Base-by-base conservation (phyloP, 805 yeast genomes). In the Ascoidea asiatica region DNA sequence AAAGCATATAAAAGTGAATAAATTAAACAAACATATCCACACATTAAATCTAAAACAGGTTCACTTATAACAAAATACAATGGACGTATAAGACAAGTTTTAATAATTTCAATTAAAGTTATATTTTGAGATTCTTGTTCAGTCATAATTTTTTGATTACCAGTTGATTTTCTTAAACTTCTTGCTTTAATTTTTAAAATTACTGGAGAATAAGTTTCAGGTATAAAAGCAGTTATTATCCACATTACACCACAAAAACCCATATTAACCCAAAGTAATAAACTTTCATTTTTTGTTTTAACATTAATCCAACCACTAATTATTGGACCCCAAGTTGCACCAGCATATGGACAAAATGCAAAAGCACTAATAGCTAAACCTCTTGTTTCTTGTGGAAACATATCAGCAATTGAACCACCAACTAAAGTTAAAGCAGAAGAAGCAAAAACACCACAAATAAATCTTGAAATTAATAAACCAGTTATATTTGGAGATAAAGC, bases 131-230 rank as follows among this genome's bases (percentile, higher is more conserved):
- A 92, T 62, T 89, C 97, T 59, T 85, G 94, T 63, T 85, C 94
- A 19, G 97, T 85, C 86, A 87, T 86, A 52, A 88, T 85, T 59
- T 81, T 80, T 48, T 70, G 69, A 57, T 87, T 81, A 42, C 94
- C 94, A 11, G 95, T 81, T 61, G 82, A 83, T 58, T 77, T 74
- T 70, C 95, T 75, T 50, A 84, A 56, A 54, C 63, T 70, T 46
- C 61, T 63, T 19, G 95, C 95, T 58, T 80, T 75, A 43, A 57
- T 70, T 55, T 77, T 79, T 48, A 84, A 65, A 44, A 87, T 78
- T 6, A 79, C 86, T 6, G 95, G 95, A 3, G 92, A 84, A 61
- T 80, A 84, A 18, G 97, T 88, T 64, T 88, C 97, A n/a, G 96
- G 97, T 23, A 88, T 73, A 17, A 70, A 53, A 13, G 77, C 59